These are phyloP conservation scores for Emericellopsis atlantica DNA, from an alignment of 2,329 filamentous ascomycete species.

Conservation along the genomic window DNA sequence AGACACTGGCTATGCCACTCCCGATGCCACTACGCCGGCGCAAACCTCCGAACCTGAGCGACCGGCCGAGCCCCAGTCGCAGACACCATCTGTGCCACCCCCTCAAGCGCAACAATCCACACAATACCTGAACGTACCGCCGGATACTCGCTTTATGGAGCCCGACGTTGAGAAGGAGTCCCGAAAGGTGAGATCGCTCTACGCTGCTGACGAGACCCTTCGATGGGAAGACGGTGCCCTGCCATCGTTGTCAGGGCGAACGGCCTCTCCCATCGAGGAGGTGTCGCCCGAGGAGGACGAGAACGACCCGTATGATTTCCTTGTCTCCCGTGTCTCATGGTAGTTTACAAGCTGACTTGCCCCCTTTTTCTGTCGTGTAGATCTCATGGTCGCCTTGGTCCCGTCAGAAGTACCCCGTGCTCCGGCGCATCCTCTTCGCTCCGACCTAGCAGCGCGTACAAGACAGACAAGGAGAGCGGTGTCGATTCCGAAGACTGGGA, in stretches of 20 bases:
- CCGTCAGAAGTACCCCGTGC: slow-evolving; percentile 21
- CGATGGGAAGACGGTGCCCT: slow-evolving; percentile 36
- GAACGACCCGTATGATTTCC: slow-evolving; percentile 45
- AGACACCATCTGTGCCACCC: not conserved
- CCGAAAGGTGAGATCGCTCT: slow-evolving; percentile 56
- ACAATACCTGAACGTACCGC: slow-evolving; percentile 13
- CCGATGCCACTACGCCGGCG: slow-evolving; percentile 1
- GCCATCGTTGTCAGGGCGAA: slow-evolving; percentile 11
- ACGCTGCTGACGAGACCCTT: slow-evolving; percentile 41
- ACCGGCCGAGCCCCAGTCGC: slow-evolving; percentile 1
- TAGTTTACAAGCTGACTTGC: not conserved
- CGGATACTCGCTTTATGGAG: slow-evolving; percentile 39
- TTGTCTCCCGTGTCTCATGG: slow-evolving; percentile 16
- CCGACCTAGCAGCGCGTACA: slow-evolving; percentile 1
- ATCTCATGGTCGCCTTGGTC: slow-evolving; percentile 15
- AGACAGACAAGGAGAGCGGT: slow-evolving; percentile 15
- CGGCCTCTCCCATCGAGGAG: slow-evolving; percentile 33
- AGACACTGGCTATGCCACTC: not conserved
- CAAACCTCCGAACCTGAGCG: slow-evolving; percentile 1
- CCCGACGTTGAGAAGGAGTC: slow-evolving; percentile 48
- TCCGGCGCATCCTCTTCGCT: slow-evolving; percentile 31
- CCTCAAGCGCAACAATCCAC: slow-evolving; percentile 1
- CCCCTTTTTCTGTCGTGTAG: slow-evolving; percentile 13
- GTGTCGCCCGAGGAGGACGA: slow-evolving; percentile 37
- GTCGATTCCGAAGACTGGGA: slow-evolving; percentile 57